A percentile compares a stretch with the other conserved stretches of the same genome.
These are phyloP conservation scores for Tetrapisispora iriomotensis DNA, from an alignment of 805 yeast species.

Conservation along the genomic window DNA sequence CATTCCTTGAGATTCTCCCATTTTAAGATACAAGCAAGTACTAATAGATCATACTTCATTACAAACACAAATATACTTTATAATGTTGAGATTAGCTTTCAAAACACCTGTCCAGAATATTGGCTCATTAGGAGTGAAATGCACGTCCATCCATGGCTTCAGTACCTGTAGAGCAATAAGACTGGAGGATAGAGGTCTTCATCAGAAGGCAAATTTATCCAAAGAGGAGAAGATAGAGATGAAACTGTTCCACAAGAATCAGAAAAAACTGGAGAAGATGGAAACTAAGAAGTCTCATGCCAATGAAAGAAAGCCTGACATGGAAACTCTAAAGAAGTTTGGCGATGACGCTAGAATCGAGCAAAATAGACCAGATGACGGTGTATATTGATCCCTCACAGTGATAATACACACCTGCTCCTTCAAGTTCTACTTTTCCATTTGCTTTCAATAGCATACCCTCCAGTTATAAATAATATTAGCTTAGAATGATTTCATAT, in stretches of 20 bases:
- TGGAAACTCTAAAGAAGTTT: slow-evolving; percentile 19
- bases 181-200: not conserved
- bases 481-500: too few species aligned
- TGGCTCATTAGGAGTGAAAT: too few species aligned
- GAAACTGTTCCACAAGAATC: slow-evolving; percentile 20
- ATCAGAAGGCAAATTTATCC: slow-evolving; percentile 11
- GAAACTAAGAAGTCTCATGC: slow-evolving; percentile 12
- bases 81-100: too few species aligned
- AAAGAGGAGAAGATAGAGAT: slow-evolving; percentile 19
- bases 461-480: too few species aligned
- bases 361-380: slow-evolving; percentile 30
- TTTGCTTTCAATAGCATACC: not conserved
- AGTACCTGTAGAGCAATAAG: not conserved
- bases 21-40: too few species aligned
- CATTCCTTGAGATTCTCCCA: too few species aligned
- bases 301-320: slow-evolving; percentile 11
- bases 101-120: too few species aligned
- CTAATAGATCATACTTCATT: too few species aligned
- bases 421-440: not conserved
- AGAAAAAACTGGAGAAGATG: slow-evolving; percentile 19
- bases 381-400: slow-evolving; percentile 19
- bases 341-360: slow-evolving; percentile 28
- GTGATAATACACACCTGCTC: not conserved
- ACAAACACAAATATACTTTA: too few species aligned
- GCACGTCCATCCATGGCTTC: not conserved